These are phyloP conservation scores for Eucalyptus viminalis DNA, from an alignment of 345 rosid species.

Conservation along the genomic window DNA sequence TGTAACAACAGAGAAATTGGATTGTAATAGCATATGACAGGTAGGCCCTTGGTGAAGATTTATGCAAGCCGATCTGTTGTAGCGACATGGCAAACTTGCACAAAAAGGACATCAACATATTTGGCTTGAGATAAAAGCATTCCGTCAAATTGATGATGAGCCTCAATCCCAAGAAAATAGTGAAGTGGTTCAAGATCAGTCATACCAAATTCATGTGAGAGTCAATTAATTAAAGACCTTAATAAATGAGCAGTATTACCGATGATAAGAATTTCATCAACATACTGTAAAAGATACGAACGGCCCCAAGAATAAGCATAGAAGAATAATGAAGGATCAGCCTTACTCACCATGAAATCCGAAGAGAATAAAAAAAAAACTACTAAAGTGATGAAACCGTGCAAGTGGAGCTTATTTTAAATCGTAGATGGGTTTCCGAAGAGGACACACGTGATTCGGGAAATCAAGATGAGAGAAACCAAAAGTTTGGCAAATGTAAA, in stretches of 20 bases:
- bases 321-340: neutral
- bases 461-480: neutral
- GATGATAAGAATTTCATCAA: neutral
- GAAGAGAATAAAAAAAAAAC: too few species aligned
- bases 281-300: too few species aligned
- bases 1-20: neutral
- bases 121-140: neutral
- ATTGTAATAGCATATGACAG: neutral
- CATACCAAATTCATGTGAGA: neutral
- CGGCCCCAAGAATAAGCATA: neutral
- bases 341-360: neutral
- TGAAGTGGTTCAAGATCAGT: neutral
- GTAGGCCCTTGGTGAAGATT: neutral
- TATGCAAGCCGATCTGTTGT: neutral
- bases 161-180: neutral
- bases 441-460: accelerated
- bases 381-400: neutral
- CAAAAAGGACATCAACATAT: neutral
- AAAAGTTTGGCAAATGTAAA: neutral
- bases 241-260: too few species aligned
- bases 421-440: neutral
- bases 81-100: neutral
- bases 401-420: neutral
- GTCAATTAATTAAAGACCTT: neutral
- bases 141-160: neutral